Conservation (phyloP, 306 rosid species). For the Malus sieversii region DNA sequence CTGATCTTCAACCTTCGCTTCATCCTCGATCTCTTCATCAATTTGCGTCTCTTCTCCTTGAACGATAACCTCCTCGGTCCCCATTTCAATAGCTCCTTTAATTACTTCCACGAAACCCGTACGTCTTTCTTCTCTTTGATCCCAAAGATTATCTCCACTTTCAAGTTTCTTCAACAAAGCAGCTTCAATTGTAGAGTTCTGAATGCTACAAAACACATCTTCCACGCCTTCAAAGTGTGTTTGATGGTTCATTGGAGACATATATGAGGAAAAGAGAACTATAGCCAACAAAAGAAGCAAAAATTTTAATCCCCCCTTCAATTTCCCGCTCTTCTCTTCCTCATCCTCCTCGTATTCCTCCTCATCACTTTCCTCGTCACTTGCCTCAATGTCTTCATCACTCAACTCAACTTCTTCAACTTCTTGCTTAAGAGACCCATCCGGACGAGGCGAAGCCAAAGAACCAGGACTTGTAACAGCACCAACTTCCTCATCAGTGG, state of each 20-base stretch:
- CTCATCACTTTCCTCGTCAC: conserved; percentile 7
- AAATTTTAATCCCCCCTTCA: conserved; percentile 16
- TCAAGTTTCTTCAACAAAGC: background rate
- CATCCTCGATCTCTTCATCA: conserved; percentile 2
- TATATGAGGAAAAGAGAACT: conserved; percentile 9
- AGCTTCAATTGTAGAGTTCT: conserved; percentile 17
- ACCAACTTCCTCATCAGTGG: no score
- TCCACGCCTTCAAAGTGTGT: background rate
- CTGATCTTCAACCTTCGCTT: conserved; percentile 6
- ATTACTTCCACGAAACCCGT: background rate
- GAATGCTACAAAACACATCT: conserved; percentile 5
- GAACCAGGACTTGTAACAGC: no score
- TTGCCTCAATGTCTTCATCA: conserved; percentile 7
- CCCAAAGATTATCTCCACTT: conserved; percentile 3
- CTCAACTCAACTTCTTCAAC: conserved; percentile 12
- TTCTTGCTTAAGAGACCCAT: background rate
- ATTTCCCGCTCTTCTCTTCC: conserved; percentile 14
- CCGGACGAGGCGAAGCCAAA: no score
- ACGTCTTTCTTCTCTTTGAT: background rate
- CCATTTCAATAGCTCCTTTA: background rate
- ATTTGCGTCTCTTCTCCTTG: background rate
- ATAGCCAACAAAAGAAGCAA: conserved; percentile 10
- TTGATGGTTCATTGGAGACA: conserved; percentile 19
- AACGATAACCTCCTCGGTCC: background rate
- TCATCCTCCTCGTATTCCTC: conserved; percentile 16